Evolutionary conservation across 805 yeast genomes (phyloP), one percentile per base, ranked within the genome.

Genomic region (Saccharomycopsis microspora): DNA sequence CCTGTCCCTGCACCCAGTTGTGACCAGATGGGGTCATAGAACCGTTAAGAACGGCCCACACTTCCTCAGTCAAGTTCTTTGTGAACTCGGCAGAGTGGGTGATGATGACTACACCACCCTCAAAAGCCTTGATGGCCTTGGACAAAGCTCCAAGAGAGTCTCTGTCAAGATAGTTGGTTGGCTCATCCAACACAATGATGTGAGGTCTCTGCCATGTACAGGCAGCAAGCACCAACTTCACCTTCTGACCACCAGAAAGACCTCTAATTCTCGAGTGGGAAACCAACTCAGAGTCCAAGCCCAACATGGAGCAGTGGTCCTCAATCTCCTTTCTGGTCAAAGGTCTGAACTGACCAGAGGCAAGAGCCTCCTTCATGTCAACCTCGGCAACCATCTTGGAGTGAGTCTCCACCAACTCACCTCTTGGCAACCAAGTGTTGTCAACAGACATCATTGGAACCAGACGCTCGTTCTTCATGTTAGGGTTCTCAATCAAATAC

Each of bases 151-250:
- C 98, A 68, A 93, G 82, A 59, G 98, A 93, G 76, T 93, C 98
- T 77, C 98, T 82, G 74, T 90, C 98, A 78, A 90, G 79, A 75
- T 90, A 93, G 78, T 90, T 90, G 65, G 98, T 93, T 75, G 98
- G 98, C 80, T 90, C 98, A 78, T 93, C 98, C 72, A 93, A 85
- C 62, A 93, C 98, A 64, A 93, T 89, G 78, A 93, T 80, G 71
- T 93, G 98, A 69, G 98, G 98, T 81, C 97, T 90, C 80, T 90
- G 97, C 98, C 98, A 93, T 54, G 97, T 89, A 83, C 97, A 87
- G 74, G 97, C 98, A 74, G 99, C 99, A 66, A 93, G 77, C 66
- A 93, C 98, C 70, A 93, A 85, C 78, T 93, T 93, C 74, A 93
- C 98, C 83, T 93, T 93, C 81, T 93, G 98, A 79, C 98, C 98